These are phyloP conservation scores for Neurospora sp. DNA, from an alignment of 495 filamentous ascomycete species.

Conservation along the genomic window DNA sequence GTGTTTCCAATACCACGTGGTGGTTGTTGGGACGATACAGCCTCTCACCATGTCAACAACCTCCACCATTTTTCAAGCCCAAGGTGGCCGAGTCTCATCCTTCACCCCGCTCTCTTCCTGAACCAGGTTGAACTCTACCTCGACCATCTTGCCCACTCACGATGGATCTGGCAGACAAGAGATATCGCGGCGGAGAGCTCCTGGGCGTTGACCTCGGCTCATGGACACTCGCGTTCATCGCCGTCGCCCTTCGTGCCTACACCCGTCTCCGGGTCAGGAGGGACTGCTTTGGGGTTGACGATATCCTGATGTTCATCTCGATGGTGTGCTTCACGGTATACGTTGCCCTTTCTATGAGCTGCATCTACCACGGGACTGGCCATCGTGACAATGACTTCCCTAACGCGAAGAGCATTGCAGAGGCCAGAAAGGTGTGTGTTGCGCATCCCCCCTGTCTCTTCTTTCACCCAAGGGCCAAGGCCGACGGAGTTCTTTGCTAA, in stretches of 20 bases:
- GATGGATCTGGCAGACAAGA: not conserved
- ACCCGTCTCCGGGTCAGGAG: conserved; percentile 8
- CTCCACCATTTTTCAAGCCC: not conserved
- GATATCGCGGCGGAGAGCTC: not conserved
- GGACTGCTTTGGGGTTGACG: conserved; percentile 7
- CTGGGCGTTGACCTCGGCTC: conserved; percentile 1
- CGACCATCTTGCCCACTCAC: not conserved
- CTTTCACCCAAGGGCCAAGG: not conserved
- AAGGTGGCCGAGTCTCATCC: not conserved
- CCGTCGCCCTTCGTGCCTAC: conserved; percentile 7
- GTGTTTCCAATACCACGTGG: not conserved
- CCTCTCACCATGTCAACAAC: not conserved
- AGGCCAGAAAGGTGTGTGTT: conserved; percentile 4
- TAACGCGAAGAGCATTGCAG: not conserved
- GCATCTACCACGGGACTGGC: conserved; percentile 6
- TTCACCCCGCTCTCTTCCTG: not conserved
- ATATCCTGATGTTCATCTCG: conserved; percentile 8
- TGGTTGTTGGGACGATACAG: not conserved
- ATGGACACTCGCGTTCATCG: conserved; percentile 1
- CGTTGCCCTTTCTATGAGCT: conserved; percentile 3
- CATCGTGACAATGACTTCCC: not conserved
- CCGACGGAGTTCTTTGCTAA: not conserved
- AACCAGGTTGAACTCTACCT: not conserved
- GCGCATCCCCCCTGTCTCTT: not conserved
- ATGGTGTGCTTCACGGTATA: conserved; percentile 6